phyloP scores from a whole-genome alignment of 2,329 filamentous ascomycete genomes.

The Pseudocercospora pini-densiflorae region DNA sequence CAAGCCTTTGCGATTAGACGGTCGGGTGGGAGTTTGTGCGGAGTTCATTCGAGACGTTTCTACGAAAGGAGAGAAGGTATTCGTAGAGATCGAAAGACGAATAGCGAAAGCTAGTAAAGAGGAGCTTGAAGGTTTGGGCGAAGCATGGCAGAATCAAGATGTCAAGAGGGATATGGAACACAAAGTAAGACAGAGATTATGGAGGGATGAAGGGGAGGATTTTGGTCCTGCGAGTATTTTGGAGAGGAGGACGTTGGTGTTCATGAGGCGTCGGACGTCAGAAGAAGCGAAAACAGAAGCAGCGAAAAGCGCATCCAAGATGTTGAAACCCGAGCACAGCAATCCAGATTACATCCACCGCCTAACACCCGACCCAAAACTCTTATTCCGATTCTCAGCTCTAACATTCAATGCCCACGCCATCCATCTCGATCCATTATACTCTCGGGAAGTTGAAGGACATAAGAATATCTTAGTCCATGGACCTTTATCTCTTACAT shows the following conservation, averaged over 20 bases:
- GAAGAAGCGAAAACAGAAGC: conserved; percentile 42
- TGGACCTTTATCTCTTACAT: conserved; percentile 77
- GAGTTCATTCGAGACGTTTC: conserved; percentile 54
- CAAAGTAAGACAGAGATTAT: conserved; percentile 47
- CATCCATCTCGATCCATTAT: conserved; percentile 81
- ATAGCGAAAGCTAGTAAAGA: conserved; percentile 42
- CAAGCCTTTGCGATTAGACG: conserved; percentile 40
- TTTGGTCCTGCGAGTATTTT: conserved; percentile 53
- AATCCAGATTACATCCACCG: conserved; percentile 61
- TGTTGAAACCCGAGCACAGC: conserved; percentile 49
- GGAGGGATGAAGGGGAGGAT: conserved; percentile 49
- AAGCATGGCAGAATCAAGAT: conserved; percentile 44
- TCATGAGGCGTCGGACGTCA: conserved; percentile 58
- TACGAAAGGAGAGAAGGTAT: conserved; percentile 65
- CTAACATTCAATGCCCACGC: conserved; percentile 90
- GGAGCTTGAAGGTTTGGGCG: conserved; percentile 40
- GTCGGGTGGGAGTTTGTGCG: conserved; percentile 48
- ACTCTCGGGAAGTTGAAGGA: conserved; percentile 72
- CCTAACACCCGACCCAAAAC: conserved; percentile 67
- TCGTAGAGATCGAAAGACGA: conserved; percentile 63
- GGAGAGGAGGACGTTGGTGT: conserved; percentile 67
- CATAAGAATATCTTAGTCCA: conserved; percentile 80
- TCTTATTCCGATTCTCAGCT: conserved; percentile 90
- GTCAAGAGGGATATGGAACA: conserved; percentile 38
- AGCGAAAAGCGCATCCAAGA: conserved; percentile 40